A percentile compares a stretch with the other conserved stretches of the same genome.
Conservation (phyloP, 495 filamentous ascomycete genomes). For the Xeromyces bisporus region DNA sequence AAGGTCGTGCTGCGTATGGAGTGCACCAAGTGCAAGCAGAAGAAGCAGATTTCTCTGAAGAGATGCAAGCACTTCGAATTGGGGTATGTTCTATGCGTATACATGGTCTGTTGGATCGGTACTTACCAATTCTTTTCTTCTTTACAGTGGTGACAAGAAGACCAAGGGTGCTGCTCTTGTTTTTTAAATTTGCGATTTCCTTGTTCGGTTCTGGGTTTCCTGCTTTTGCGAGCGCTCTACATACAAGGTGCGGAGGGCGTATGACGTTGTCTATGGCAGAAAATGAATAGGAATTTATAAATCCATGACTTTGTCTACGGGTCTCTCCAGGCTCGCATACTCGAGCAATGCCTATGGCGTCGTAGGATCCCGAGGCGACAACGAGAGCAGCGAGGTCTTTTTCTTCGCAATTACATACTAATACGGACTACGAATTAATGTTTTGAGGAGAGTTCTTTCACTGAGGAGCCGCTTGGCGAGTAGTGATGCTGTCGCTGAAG, state of each 20-base stretch:
- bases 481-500: too few relatives aligned
- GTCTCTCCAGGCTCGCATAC: constrained; percentile 12
- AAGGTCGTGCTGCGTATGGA: constrained; percentile 97
- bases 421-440: too few relatives aligned
- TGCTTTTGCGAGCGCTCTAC: constrained; percentile 22
- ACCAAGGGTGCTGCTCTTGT: constrained; percentile 99
- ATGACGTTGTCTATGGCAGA: constrained; percentile 32
- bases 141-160: constrained; percentile 99
- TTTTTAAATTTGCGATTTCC: constrained; percentile 54
- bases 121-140: constrained; percentile 10
- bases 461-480: too few relatives aligned
- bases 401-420: too few relatives aligned
- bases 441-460: too few relatives aligned
- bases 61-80: constrained; percentile 99
- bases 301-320: constrained; percentile 27
- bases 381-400: neutral
- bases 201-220: constrained; percentile 34
- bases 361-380: constrained; percentile 1
- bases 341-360: neutral
- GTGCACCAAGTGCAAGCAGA: constrained; percentile 92
- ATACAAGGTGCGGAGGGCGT: constrained; percentile 24
- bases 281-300: constrained; percentile 34
- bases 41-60: constrained; percentile 95
- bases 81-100: constrained; percentile 47
- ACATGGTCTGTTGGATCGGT: constrained; percentile 1